Conservation (phyloP, 225 moss, liverwort and hornwort species). For the Thuidium tamariscinum region DNA sequence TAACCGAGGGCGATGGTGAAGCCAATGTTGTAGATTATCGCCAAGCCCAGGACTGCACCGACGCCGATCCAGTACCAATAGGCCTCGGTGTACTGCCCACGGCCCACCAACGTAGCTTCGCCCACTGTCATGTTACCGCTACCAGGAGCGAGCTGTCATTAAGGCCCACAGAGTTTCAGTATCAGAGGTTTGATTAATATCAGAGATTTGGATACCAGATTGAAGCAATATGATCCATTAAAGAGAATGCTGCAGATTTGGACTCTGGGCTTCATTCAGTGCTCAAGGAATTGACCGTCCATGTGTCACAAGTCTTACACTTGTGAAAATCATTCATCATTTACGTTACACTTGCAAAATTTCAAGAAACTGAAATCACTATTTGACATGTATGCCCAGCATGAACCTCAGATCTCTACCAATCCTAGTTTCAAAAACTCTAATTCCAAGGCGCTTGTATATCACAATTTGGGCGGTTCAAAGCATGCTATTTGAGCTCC, state of each 20-base stretch:
- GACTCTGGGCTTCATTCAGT: not conserved
- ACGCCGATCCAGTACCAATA: slow-evolving; percentile 59
- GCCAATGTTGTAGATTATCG: slow-evolving; percentile 36
- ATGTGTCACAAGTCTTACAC: not conserved
- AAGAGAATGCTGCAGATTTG: not conserved
- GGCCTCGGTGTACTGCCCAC: slow-evolving; percentile 18
- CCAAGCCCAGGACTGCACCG: slow-evolving; percentile 18
- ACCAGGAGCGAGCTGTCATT: not conserved
- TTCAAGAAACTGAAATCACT: not conserved
- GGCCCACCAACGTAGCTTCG: not conserved
- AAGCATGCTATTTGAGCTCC: not conserved
- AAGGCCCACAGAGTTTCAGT: not conserved
- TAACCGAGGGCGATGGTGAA: slow-evolving; percentile 48
- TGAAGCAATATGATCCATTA: not conserved
- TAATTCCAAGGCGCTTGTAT: not conserved
- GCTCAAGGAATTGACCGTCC: not conserved
- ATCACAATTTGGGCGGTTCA: not conserved
- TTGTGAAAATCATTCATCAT: not conserved
- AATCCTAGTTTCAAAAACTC: not conserved
- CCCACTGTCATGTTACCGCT: slow-evolving; percentile 22
- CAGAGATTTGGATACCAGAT: not conserved
- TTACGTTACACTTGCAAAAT: not conserved
- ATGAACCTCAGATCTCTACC: not conserved
- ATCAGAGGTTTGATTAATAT: not conserved
- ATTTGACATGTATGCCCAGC: not conserved